These are phyloP conservation scores for Eucalyptus cloeziana DNA, from an alignment of 345 rosid genomes.

Conservation along the genomic window DNA sequence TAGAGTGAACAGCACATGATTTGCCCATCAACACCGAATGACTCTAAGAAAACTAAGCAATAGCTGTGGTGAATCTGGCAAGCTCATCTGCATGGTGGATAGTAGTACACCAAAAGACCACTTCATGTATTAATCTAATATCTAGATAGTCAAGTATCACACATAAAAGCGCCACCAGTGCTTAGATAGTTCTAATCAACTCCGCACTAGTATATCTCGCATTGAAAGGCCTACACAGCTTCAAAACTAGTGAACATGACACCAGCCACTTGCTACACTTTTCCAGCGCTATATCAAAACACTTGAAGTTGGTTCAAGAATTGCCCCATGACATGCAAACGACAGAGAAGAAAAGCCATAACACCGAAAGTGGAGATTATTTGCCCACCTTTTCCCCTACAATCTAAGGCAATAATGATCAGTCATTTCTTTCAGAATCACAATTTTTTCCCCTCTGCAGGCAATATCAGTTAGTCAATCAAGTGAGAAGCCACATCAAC, in stretches of 20 bases:
- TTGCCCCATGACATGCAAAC: not conserved
- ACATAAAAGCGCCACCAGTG: not conserved
- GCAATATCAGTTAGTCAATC: not conserved
- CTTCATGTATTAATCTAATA: not conserved
- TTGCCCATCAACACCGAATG: not conserved
- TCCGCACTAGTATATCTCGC: not conserved
- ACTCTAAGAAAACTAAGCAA: not conserved
- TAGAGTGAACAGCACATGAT: not conserved
- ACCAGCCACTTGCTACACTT: not conserved
- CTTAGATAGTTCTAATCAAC: not conserved
- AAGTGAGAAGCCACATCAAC: not conserved
- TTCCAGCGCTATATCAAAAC: not conserved
- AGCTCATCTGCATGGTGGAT: not conserved
- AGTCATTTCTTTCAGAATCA: not conserved
- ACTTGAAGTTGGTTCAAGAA: not conserved
- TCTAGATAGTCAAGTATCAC: not conserved
- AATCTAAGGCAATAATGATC: not conserved
- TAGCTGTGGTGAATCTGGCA: not conserved
- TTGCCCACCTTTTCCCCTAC: not conserved
- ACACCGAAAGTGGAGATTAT: not conserved
- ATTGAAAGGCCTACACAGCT: not conserved
- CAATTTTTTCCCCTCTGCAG: not conserved
- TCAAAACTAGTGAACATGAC: not conserved
- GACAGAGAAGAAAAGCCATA: not conserved
- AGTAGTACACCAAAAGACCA: not conserved